A percentile compares a stretch with the other conserved stretches of the same genome.
Evolutionary conservation across 306 rosid species (phyloP).

Genomic region (Medicago lupulina): DNA sequence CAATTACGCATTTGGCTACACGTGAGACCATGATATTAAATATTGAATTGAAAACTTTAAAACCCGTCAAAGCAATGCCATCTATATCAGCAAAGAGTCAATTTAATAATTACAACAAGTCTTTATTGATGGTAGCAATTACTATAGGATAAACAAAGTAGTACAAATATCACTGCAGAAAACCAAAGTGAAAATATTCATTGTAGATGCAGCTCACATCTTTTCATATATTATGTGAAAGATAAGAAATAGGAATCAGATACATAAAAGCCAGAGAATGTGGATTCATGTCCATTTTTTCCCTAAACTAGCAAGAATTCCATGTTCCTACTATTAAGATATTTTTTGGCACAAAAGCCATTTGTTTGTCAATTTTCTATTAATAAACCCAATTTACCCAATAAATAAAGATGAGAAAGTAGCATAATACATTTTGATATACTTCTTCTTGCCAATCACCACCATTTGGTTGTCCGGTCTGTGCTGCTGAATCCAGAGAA

Average conservation of each 20-base stretch:
- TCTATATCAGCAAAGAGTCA: conserved; percentile 19
- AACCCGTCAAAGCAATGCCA: conserved; percentile 28
- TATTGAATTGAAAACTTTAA: conserved; percentile 35
- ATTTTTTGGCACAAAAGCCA: conserved; percentile 1
- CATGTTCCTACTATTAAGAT: conserved; percentile 17
- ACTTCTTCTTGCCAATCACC: conserved; percentile 84
- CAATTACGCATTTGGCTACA: conserved; percentile 18
- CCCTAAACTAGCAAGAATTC: background rate
- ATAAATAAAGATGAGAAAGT: conserved; percentile 24
- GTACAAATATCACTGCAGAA: conserved; percentile 3
- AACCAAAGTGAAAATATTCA: conserved; percentile 26
- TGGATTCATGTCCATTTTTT: conserved; percentile 17
- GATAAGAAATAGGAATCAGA: background rate
- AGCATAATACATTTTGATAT: conserved; percentile 71
- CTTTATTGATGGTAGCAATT: conserved; percentile 30
- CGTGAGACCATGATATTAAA: background rate
- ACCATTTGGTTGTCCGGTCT: conserved; percentile 75
- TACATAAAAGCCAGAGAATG: background rate
- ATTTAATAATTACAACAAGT: conserved; percentile 10
- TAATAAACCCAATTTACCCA: conserved; percentile 15
- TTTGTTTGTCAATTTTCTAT: conserved; percentile 1
- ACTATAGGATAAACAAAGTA: conserved; percentile 7
- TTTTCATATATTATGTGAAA: background rate
- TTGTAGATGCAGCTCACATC: background rate
- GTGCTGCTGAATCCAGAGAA: conserved; percentile 90